A percentile compares a stretch with the other conserved stretches of the same genome.
Conservation (phyloP, 2,329 filamentous ascomycete species). For the Chaetomium olivaceum region DNA sequence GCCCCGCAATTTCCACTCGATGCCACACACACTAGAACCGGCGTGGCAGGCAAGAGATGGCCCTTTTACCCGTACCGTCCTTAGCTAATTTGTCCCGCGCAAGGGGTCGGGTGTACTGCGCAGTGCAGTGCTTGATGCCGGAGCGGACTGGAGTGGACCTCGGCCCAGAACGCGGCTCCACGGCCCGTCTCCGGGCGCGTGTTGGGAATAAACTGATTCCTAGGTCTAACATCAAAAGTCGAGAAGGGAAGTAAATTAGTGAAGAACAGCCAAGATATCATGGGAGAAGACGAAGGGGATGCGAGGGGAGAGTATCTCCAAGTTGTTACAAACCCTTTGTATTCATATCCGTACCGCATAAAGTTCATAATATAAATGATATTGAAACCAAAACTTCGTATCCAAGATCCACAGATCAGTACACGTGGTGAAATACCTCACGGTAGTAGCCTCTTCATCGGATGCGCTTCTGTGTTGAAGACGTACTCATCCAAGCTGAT, state of each 20-base stretch:
- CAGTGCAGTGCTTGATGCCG: neutral
- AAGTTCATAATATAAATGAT: neutral
- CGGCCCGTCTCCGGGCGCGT: neutral
- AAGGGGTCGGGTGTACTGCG: neutral
- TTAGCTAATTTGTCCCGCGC: neutral
- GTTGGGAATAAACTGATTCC: neutral
- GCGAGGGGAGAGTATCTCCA: too few relatives aligned
- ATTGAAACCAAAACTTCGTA: neutral
- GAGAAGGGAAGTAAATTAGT: too few relatives aligned
- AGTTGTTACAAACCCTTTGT: too few relatives aligned
- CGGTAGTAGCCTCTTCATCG: conserved; percentile 28
- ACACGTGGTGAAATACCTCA: neutral
- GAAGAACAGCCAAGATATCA: too few relatives aligned
- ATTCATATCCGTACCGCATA: neutral
- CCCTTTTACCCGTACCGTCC: neutral
- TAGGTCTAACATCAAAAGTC: too few relatives aligned
- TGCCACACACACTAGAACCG: neutral
- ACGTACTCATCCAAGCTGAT: conserved; percentile 35
- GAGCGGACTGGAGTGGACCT: neutral
- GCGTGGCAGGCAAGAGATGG: neutral
- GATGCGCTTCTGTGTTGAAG: conserved; percentile 35
- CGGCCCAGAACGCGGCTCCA: neutral
- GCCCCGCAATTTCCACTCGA: conserved; percentile 21
- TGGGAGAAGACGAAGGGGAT: too few relatives aligned
- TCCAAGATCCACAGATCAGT: neutral